phyloP scores from a whole-genome alignment of 805 yeast genomes.

The Wickerhamiella kurtzmanii region DNA sequence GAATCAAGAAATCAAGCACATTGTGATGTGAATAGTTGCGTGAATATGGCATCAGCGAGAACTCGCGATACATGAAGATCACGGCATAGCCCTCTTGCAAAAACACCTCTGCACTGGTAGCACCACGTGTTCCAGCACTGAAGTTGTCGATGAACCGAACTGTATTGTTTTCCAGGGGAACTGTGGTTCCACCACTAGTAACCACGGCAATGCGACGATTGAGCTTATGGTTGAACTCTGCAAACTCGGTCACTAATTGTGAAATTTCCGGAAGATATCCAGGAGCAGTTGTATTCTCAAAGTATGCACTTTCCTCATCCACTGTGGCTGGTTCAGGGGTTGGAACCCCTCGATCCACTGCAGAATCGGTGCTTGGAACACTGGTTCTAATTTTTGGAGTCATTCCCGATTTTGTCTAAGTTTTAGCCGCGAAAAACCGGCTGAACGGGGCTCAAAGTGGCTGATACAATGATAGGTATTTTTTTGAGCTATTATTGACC shows the following conservation, averaged over 20 bases:
- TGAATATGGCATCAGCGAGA: constrained; percentile 83
- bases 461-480: too few species aligned
- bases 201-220: constrained; percentile 55
- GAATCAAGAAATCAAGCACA: constrained; percentile 69
- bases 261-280: constrained; percentile 52
- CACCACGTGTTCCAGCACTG: constrained; percentile 96
- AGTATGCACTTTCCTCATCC: constrained; percentile 64
- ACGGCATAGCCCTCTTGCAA: constrained; percentile 81
- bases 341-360: constrained; percentile 66
- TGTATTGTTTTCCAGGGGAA: constrained; percentile 91
- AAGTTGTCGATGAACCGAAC: constrained; percentile 94
- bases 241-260: constrained; percentile 44
- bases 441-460: too few species aligned
- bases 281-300: constrained; percentile 61
- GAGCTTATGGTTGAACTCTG: constrained; percentile 35
- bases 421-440: background rate
- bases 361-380: constrained; percentile 52
- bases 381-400: constrained; percentile 38
- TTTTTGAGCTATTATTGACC: too few species aligned
- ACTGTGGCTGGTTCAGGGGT: constrained; percentile 63
- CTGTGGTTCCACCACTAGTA: constrained; percentile 96
- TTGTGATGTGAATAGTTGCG: constrained; percentile 74
- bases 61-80: constrained; percentile 82
- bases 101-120: constrained; percentile 87
- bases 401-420: background rate